Percentiles rank a stretch among this genome's conserved stretches.
Evolutionary conservation across 2,329 filamentous ascomycete species (phyloP).

Genomic region (Aspergillus clavatus): DNA sequence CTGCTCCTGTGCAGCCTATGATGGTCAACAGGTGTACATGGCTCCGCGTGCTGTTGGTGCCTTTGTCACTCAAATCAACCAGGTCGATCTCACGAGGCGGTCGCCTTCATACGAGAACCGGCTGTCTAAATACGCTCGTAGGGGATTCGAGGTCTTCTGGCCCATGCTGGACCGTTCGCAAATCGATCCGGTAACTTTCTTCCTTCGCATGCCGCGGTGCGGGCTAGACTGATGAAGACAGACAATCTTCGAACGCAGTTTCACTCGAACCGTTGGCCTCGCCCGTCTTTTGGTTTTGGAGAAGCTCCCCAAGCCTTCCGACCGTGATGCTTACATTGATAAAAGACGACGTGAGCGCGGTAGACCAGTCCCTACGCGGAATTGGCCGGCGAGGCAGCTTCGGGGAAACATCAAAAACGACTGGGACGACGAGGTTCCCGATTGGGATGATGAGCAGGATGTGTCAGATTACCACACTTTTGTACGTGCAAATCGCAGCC

Average conservation of each 20-base stretch:
- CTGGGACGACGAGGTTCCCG: constrained; percentile 74
- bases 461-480: constrained; percentile 76
- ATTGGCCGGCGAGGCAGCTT: constrained; percentile 40
- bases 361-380: constrained; percentile 48
- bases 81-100: constrained; percentile 70
- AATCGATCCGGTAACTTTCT: constrained; percentile 57
- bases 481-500: constrained; percentile 45
- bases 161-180: constrained; percentile 66
- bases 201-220: too few species aligned
- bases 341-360: constrained; percentile 68
- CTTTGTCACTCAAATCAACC: constrained; percentile 78
- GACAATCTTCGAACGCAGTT: constrained; percentile 80
- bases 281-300: constrained; percentile 76
- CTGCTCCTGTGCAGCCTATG: constrained; percentile 73
- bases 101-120: constrained; percentile 86
- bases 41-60: constrained; percentile 71
- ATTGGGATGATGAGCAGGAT: constrained; percentile 74
- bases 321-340: constrained; percentile 66
- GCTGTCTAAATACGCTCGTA: constrained; percentile 76
- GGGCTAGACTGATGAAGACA: constrained; percentile 6
- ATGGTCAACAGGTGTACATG: constrained; percentile 74
- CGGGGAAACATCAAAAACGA: constrained; percentile 70
- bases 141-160: constrained; percentile 83
- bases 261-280: constrained; percentile 68
- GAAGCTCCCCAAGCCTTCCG: constrained; percentile 63